Base-by-base conservation (phyloP, 352 stramenopile genomes). In the Aphanomyces invadans region DNA sequence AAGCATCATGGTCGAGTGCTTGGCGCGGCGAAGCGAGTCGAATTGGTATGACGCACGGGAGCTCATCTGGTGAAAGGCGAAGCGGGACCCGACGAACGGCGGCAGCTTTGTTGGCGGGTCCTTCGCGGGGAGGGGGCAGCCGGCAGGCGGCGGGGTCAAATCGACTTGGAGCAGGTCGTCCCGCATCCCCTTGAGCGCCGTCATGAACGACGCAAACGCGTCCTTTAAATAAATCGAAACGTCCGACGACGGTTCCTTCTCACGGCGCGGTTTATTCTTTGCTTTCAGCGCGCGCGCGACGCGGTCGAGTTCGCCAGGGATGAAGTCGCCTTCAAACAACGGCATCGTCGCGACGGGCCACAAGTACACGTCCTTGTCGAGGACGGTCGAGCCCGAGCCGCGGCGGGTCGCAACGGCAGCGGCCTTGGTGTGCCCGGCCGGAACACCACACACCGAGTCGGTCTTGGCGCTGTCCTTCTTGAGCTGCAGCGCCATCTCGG, bases 1-100 rank as follows among this genome's bases (percentile, higher is more conserved):
- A 51, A 95, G 80, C 86, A 95, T 95, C 82, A 94, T 91, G 3
- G 86, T 92, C 60, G 87, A 93, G 75, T 95, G 87, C 69, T 95
- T 95, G 56, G 87, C 87, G 29, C 87, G 87, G 29, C 87, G 85
- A 29, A 95, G 70, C 69, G 85, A 87, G 70, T 95, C 87, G 67
- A 95, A 95, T 71, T 95, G 87, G 69, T 91, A 93, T 59, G 77
- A 77, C 10, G 81, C 75, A 55, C 76, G 74, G 17, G 83, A 83
- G 65, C 86, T 92, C 21, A 94, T 71, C 73, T 94, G 86, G 64
- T 94, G 86, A 60, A 92, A 94, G 78, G 91, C 90, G 67, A 92
- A 94, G 61, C 85, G 85, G 29, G 77, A 90, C 39, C 85, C 81
- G 59, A 94, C 89, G 56, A 94, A 88, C 25, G 80, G 80, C 51